Evolutionary conservation across 345 rosid species (phyloP).

Genomic region (Murraya koenigii): DNA sequence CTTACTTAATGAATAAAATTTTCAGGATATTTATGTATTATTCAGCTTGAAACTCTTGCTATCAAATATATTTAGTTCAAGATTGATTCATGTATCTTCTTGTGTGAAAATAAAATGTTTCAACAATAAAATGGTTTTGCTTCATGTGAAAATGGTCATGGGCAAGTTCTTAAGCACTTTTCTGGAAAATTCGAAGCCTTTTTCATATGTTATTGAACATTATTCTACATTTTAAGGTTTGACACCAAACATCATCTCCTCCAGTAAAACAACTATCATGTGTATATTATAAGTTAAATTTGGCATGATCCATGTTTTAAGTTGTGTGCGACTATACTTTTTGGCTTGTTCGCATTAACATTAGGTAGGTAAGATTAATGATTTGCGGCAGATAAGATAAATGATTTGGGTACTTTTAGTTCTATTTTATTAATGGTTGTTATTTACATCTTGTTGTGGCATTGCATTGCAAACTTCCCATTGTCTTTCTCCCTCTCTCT

Average conservation of each 20-base stretch:
- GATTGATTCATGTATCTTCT: background rate
- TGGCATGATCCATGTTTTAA: too few relatives aligned
- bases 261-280: too few relatives aligned
- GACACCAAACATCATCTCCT: background rate
- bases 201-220: background rate
- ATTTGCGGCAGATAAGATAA: too few relatives aligned
- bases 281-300: too few relatives aligned
- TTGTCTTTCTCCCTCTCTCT: too few relatives aligned
- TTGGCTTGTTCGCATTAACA: too few relatives aligned
- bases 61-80: background rate
- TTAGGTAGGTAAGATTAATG: too few relatives aligned
- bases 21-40: background rate
- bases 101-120: background rate
- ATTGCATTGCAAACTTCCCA: too few relatives aligned
- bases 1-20: background rate
- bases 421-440: too few relatives aligned
- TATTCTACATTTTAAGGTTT: background rate
- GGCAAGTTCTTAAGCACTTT: background rate
- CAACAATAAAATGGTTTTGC: background rate
- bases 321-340: too few relatives aligned
- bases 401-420: too few relatives aligned
- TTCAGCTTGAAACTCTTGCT: background rate
- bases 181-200: background rate
- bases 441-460: too few relatives aligned
- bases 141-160: background rate